Evolutionary conservation across 306 rosid genomes (phyloP).

Genomic region (Hylodesmum podocarpum): DNA sequence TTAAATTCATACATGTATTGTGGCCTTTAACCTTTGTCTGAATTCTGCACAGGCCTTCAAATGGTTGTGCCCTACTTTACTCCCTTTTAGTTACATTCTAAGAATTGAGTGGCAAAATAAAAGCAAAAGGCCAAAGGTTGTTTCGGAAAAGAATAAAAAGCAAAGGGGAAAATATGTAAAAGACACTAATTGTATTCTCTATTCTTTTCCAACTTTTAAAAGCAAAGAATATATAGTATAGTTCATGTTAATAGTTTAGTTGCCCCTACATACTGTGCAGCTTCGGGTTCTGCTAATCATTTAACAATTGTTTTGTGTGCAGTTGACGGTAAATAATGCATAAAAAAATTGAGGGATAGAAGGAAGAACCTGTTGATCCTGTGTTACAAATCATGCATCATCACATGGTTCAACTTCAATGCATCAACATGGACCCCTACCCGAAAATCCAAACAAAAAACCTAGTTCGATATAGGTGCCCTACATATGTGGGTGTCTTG

Average conservation of each 20-base stretch:
- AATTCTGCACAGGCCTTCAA: background rate
- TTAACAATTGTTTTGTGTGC: conserved; percentile 18
- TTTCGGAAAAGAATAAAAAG: conserved; percentile 44
- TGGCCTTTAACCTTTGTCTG: background rate
- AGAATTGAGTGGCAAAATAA: background rate
- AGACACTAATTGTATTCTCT: conserved; percentile 19
- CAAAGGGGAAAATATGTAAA: conserved; percentile 4
- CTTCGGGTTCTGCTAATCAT: conserved; percentile 22
- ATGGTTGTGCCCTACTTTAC: background rate
- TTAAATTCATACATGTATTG: background rate
- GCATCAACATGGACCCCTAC: conserved; percentile 11
- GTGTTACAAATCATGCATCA: background rate
- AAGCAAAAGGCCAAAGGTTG: conserved; percentile 25
- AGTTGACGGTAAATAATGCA: background rate
- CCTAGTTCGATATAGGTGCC: conserved; percentile 12
- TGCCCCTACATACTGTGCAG: conserved; percentile 17
- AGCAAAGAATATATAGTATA: conserved; percentile 13
- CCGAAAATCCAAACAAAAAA: background rate
- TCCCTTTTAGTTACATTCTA: conserved; percentile 27
- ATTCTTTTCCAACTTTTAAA: background rate
- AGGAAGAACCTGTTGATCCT: background rate
- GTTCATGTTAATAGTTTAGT: conserved; percentile 4
- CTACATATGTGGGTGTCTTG: background rate
- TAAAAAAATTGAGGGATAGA: background rate
- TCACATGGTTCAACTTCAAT: conserved; percentile 24